Evolutionary conservation across 768 basidiomycete genomes (phyloP).

Genomic region (Tylopilus intermedius): DNA sequence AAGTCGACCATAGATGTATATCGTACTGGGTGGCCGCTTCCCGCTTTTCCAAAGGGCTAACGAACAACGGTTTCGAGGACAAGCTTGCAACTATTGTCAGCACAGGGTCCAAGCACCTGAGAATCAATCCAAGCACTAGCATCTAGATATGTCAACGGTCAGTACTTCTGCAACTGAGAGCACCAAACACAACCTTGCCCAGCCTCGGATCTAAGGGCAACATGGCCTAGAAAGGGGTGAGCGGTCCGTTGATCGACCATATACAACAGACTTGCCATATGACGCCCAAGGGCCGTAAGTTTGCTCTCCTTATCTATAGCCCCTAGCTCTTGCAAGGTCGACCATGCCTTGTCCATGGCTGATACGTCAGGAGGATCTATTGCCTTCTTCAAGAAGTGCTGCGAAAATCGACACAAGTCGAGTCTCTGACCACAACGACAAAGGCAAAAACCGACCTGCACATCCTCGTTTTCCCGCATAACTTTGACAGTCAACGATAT

Average conservation of each 20-base stretch:
- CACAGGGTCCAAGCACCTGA: constrained; percentile 77
- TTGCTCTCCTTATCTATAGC: constrained; percentile 61
- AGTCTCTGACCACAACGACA: not conserved
- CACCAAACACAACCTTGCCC: constrained; percentile 54
- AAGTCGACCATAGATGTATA: not conserved
- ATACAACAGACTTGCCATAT: constrained; percentile 49
- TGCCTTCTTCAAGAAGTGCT: constrained; percentile 66
- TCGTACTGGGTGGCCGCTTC: constrained; percentile 71
- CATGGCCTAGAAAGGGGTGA: constrained; percentile 48
- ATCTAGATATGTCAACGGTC: constrained; percentile 44
- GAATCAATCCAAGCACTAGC: constrained; percentile 79
- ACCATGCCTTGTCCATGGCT: constrained; percentile 75
- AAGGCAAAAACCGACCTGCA: constrained; percentile 47
- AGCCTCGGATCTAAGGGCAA: constrained; percentile 86
- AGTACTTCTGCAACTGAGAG: not conserved
- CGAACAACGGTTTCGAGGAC: constrained; percentile 85
- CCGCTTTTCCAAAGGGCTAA: constrained; percentile 75
- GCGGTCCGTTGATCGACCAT: not conserved
- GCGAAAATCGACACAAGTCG: not conserved
- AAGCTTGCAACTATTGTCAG: constrained; percentile 78
- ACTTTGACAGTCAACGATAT: constrained; percentile 79
- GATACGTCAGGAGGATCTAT: constrained; percentile 77
- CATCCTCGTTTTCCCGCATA: constrained; percentile 71
- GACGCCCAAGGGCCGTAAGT: constrained; percentile 77
- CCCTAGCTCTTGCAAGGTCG: constrained; percentile 68